A percentile compares a stretch with the other conserved stretches of the same genome.
Conservation (phyloP, 495 filamentous ascomycete genomes). For the Melanomma pulvis-pyrius region DNA sequence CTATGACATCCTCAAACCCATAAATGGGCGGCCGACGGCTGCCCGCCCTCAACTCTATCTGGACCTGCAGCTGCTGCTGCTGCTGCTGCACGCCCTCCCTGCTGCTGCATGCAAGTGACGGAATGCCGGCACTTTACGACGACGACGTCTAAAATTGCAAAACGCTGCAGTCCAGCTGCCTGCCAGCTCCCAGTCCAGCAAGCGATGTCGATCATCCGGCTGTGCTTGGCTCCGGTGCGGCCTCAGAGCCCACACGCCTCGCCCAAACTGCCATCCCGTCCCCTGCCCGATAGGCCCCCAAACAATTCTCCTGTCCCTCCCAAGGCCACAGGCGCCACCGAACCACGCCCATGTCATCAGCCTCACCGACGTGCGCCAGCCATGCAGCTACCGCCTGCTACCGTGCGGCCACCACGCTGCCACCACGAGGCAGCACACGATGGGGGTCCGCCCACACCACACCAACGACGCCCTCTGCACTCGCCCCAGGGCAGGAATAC, state of each 20-base stretch:
- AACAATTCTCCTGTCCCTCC: neutral
- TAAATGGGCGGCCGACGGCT: conserved; percentile 20
- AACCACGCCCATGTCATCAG: conserved; percentile 16
- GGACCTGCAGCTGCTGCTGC: conserved; percentile 27
- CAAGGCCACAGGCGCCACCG: conserved; percentile 5
- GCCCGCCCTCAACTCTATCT: conserved; percentile 7
- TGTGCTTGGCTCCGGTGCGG: neutral
- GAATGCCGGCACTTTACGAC: conserved; percentile 16
- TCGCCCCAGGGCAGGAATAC: conserved; percentile 5
- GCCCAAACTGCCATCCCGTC: neutral
- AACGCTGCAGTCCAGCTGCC: conserved; percentile 9
- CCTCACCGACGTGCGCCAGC: conserved; percentile 3
- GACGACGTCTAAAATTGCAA: conserved; percentile 20
- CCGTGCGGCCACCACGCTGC: conserved; percentile 2
- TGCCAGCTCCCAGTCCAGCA: neutral
- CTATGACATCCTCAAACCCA: conserved; percentile 31
- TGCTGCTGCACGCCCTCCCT: too few relatives aligned
- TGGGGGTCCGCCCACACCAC: conserved; percentile 1
- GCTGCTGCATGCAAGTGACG: neutral
- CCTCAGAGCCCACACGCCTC: neutral
- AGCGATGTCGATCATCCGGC: conserved; percentile 1
- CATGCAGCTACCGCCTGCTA: neutral
- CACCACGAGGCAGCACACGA: neutral
- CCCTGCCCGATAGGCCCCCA: conserved; percentile 6
- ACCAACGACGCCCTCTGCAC: neutral